Percentiles rank a stretch among this genome's conserved stretches.
phyloP scores from a whole-genome alignment of 106 monocot genomes.

The Dendrobium officinale region DNA sequence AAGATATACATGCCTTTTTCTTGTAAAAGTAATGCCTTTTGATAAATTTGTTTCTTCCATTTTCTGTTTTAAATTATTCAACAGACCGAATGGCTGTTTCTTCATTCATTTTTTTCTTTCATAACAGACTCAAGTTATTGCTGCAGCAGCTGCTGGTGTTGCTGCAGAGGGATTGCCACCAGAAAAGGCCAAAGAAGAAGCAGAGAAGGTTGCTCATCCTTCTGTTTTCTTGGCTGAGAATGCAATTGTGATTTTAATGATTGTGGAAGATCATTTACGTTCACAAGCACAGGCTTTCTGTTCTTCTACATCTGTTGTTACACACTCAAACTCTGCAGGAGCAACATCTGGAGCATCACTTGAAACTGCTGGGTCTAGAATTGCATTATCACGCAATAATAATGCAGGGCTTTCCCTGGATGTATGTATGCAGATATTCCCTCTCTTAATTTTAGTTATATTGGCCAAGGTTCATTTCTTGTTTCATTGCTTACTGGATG shows the following conservation, averaged over 20 bases:
- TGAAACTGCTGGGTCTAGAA: slow-evolving; percentile 28
- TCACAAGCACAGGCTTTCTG: slow-evolving; percentile 61
- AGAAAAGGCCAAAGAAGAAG: slow-evolving; percentile 73
- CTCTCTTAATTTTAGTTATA: neutral
- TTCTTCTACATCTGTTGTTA: slow-evolving; percentile 29
- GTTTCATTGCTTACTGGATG: neutral
- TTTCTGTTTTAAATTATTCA: neutral
- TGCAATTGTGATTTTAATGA: slow-evolving; percentile 92
- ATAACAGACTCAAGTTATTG: slow-evolving; percentile 95
- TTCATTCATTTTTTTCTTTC: slow-evolving; percentile 17
- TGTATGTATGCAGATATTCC: slow-evolving; percentile 41
- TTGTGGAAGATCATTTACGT: slow-evolving; percentile 95
- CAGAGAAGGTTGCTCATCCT: slow-evolving; percentile 84
- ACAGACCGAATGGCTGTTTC: neutral
- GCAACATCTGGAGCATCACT: slow-evolving; percentile 29
- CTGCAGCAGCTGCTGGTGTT: slow-evolving; percentile 96
- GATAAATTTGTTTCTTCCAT: neutral
- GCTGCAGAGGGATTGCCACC: slow-evolving; percentile 94
- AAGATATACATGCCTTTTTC: too few species aligned
- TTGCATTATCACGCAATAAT: slow-evolving; percentile 45
- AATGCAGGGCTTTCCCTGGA: slow-evolving; percentile 76
- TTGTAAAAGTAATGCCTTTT: neutral
- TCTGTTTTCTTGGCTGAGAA: slow-evolving; percentile 95
- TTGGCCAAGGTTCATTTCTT: neutral
- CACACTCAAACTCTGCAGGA: slow-evolving; percentile 40